Conservation (phyloP, 2,329 filamentous ascomycete species). For the Chalaropsis thielavioides region DNA sequence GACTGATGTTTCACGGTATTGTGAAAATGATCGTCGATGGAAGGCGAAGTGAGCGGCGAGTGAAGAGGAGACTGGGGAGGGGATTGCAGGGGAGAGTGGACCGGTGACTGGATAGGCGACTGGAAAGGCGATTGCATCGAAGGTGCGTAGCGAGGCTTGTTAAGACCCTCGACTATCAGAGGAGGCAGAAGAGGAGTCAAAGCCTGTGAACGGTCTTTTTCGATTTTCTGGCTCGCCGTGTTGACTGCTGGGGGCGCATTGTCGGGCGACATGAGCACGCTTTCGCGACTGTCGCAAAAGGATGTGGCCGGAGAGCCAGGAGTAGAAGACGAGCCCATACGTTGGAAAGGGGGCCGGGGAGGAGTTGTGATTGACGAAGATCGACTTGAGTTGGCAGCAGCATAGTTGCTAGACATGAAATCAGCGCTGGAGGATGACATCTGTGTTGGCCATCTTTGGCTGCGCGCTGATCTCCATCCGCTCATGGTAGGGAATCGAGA, state of each 20-base stretch:
- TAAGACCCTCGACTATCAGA: conserved; percentile 43
- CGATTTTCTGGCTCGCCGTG: conserved; percentile 23
- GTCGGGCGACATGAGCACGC: conserved; percentile 31
- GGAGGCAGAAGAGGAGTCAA: conserved; percentile 78
- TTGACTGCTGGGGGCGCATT: conserved; percentile 28
- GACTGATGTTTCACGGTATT: conserved; percentile 24
- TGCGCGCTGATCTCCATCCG: conserved; percentile 31
- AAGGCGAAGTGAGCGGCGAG: conserved; percentile 46
- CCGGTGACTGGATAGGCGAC: conserved; percentile 23
- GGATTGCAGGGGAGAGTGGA: conserved; percentile 27
- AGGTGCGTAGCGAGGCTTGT: conserved; percentile 7
- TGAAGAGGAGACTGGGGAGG: conserved; percentile 67
- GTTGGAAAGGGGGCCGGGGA: conserved; percentile 32
- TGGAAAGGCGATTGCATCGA: conserved; percentile 29
- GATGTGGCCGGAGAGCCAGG: conserved; percentile 50
- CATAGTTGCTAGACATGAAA: conserved; percentile 61
- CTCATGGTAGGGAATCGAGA: conserved; percentile 42
- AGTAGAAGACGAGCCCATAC: conserved; percentile 35
- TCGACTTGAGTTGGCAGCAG: conserved; percentile 47
- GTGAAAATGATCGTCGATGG: conserved; percentile 41
- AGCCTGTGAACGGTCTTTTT: conserved; percentile 46
- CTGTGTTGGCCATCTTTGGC: conserved; percentile 28
- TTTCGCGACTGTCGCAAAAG: conserved; percentile 46
- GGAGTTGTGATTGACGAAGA: conserved; percentile 63
- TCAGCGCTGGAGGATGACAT: conserved; percentile 59